Evolutionary conservation across 495 filamentous ascomycete species (phyloP).

Genomic region (Podospora fimiseda): DNA sequence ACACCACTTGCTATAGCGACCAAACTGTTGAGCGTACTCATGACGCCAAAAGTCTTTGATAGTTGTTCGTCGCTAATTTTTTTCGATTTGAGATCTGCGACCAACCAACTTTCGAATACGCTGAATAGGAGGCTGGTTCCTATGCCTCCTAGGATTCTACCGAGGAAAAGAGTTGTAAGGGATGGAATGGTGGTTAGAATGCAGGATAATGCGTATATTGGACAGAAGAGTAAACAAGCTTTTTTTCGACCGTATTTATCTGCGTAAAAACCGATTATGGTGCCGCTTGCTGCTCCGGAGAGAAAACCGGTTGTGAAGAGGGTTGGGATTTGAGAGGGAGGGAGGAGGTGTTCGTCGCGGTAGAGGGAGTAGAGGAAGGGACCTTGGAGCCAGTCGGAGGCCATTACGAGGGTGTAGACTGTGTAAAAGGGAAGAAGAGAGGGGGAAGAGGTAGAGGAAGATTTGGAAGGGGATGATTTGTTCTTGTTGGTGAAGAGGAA

Average conservation of each 20-base stretch:
- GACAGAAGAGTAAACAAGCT: conserved; percentile 46
- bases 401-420: conserved; percentile 45
- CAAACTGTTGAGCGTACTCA: conserved; percentile 46
- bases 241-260: conserved; percentile 45
- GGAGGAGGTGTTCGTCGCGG: conserved; percentile 42
- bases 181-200: conserved; percentile 35
- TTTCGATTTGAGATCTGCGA: conserved; percentile 41
- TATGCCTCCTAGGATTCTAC: conserved; percentile 48
- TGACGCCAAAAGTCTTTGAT: conserved; percentile 42
- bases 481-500: conserved; percentile 15
- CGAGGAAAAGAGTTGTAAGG: conserved; percentile 36
- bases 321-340: conserved; percentile 38
- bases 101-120: conserved; percentile 55
- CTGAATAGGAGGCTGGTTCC: conserved; percentile 49
- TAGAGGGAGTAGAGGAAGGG: conserved; percentile 53
- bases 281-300: conserved; percentile 41
- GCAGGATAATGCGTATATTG: conserved; percentile 45
- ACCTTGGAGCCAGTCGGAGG: conserved; percentile 53
- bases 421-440: conserved; percentile 27
- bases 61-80: conserved; percentile 34
- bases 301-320: conserved; percentile 50
- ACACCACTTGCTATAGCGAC: conserved; percentile 48
- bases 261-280: conserved; percentile 42
- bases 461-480: neutral
- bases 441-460: neutral